Percentiles rank a stretch among this genome's conserved stretches.
Conservation (phyloP, 2,329 filamentous ascomycete species). For the Pseudocercospora crystallina region DNA sequence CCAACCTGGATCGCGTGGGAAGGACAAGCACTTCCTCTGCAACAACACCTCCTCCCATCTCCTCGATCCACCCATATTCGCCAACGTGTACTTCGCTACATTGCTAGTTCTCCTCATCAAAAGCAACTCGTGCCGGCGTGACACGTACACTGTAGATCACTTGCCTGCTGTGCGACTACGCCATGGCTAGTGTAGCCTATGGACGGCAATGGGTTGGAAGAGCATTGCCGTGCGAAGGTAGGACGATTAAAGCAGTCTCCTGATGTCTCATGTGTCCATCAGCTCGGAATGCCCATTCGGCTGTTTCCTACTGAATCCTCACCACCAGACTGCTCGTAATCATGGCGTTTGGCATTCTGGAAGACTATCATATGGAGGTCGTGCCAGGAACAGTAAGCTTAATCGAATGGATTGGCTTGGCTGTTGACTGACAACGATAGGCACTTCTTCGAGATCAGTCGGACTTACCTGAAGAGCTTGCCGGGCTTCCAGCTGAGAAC, state of each 20-base stretch:
- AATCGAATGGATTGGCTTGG: neutral
- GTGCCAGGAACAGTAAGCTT: conserved; percentile 51
- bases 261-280: neutral
- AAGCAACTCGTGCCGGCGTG: neutral
- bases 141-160: conserved; percentile 7
- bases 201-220: conserved; percentile 6
- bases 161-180: neutral
- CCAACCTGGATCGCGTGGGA: no score
- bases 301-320: neutral
- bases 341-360: conserved; percentile 52
- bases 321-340: neutral
- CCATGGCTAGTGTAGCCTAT: conserved; percentile 2
- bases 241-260: neutral
- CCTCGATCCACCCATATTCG: no score
- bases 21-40: no score
- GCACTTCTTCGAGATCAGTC: conserved; percentile 49
- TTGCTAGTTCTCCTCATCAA: no score
- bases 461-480: conserved; percentile 50
- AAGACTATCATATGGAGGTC: conserved; percentile 45
- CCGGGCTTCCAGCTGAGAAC: conserved; percentile 41
- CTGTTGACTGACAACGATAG: conserved; percentile 21
- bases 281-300: neutral
- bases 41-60: no score
- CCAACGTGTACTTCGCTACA: no score
- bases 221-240: conserved; percentile 7